A percentile compares a stretch with the other conserved stretches of the same genome.
Conservation (phyloP, 2,329 filamentous ascomycete genomes). For the Ramularia collo-cygni region DNA sequence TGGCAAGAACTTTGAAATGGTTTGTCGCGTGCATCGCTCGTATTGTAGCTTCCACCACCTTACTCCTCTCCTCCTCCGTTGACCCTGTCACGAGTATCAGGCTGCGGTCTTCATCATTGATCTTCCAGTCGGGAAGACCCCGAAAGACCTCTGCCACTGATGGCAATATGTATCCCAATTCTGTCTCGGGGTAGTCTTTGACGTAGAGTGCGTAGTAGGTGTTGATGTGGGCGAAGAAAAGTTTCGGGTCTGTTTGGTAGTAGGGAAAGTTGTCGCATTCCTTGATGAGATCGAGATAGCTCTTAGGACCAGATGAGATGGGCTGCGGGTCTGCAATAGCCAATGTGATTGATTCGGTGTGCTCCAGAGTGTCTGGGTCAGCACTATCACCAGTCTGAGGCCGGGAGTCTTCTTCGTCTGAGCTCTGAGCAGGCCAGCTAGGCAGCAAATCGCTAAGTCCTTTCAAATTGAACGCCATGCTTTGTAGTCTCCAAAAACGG, state of each 20-base stretch:
- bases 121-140: conserved; percentile 52
- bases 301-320: conserved; percentile 29
- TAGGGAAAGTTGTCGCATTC: conserved; percentile 69
- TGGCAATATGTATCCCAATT: conserved; percentile 54
- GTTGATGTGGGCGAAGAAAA: conserved; percentile 42
- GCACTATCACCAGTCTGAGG: conserved; percentile 12
- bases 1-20: conserved; percentile 65
- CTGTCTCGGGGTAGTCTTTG: conserved; percentile 54
- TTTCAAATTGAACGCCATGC: conserved; percentile 27
- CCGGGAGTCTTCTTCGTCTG: conserved; percentile 15
- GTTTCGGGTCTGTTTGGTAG: conserved; percentile 51
- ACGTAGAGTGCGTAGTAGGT: conserved; percentile 61
- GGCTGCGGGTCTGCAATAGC: conserved; percentile 25
- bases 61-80: conserved; percentile 58
- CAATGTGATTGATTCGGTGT: conserved; percentile 17
- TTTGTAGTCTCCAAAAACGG: no score
- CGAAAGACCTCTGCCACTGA: conserved; percentile 53
- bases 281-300: conserved; percentile 49
- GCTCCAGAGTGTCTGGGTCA: conserved; percentile 4
- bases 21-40: conserved; percentile 61
- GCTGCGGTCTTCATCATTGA: conserved; percentile 55
- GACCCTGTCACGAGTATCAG: conserved; percentile 52
- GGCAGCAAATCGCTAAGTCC: conserved; percentile 27
- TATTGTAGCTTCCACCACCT: conserved; percentile 51
- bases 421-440: conserved; percentile 21